These are phyloP conservation scores for Boletus rufocinnamomeus DNA, from an alignment of 768 basidiomycete genomes.

Conservation along the genomic window DNA sequence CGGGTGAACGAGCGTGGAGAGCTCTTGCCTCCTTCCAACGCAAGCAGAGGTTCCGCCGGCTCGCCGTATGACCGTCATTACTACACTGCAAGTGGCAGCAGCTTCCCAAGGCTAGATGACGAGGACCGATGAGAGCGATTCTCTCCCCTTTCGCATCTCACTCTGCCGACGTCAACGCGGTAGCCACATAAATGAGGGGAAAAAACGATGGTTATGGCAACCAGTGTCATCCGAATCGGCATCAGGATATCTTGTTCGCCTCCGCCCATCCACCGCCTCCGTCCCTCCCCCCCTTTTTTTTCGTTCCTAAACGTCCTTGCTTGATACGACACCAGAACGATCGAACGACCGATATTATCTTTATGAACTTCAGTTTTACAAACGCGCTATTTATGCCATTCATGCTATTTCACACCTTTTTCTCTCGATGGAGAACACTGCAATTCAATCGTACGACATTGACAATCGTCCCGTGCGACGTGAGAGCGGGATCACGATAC, in stretches of 20 bases:
- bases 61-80: constrained; percentile 18
- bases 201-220: background rate
- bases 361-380: constrained; percentile 21
- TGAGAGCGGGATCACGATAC: constrained; percentile 11
- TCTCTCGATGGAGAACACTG: constrained; percentile 1
- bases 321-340: constrained; percentile 10
- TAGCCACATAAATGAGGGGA: background rate
- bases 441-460: constrained; percentile 2
- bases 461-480: background rate
- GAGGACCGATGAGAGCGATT: constrained; percentile 7
- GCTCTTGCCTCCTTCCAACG: no score
- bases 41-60: no score
- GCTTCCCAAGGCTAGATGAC: constrained; percentile 12
- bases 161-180: constrained; percentile 3
- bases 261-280: background rate
- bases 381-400: constrained; percentile 31
- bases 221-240: background rate
- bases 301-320: background rate
- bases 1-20: no score
- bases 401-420: background rate
- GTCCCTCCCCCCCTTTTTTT: background rate
- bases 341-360: constrained; percentile 24
- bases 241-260: constrained; percentile 1
- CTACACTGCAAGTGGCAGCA: constrained; percentile 19
- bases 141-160: background rate